Conservation (phyloP, 1,284 basidiomycete species). For the Coniophora puteana region DNA sequence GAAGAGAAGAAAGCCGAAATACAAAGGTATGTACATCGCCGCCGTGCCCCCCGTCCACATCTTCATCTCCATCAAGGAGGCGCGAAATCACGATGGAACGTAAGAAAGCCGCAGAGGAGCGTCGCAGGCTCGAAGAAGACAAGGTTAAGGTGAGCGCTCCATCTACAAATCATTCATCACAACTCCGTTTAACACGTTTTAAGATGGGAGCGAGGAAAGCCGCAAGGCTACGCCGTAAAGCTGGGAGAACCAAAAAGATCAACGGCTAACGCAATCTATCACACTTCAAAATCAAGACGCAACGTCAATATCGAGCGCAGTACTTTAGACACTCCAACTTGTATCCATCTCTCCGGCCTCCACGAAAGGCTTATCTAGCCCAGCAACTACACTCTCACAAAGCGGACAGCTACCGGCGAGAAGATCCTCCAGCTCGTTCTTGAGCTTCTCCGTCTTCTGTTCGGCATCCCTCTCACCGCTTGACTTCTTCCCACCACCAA, state of each 20-base stretch:
- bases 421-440: conserved; percentile 82
- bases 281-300: conserved; percentile 4
- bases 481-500: conserved; percentile 37
- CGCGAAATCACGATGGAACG: conserved; percentile 65
- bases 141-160: conserved; percentile 55
- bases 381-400: conserved; percentile 84
- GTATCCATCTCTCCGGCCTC: conserved; percentile 75
- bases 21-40: conserved; percentile 40
- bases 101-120: conserved; percentile 68
- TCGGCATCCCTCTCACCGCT: conserved; percentile 51
- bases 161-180: conserved; percentile 4
- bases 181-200: conserved; percentile 7
- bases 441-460: conserved; percentile 64
- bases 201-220: conserved; percentile 80
- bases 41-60: conserved; percentile 5
- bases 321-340: conserved; percentile 53
- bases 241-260: conserved; percentile 74
- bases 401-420: conserved; percentile 86
- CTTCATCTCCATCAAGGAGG: conserved; percentile 38
- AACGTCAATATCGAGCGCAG: neutral
- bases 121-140: conserved; percentile 64
- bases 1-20: conserved; percentile 72
- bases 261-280: conserved; percentile 47
- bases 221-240: conserved; percentile 63
- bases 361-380: conserved; percentile 85